Conservation (phyloP, 2,329 filamentous ascomycete genomes). For the Monosporascus sp. region DNA sequence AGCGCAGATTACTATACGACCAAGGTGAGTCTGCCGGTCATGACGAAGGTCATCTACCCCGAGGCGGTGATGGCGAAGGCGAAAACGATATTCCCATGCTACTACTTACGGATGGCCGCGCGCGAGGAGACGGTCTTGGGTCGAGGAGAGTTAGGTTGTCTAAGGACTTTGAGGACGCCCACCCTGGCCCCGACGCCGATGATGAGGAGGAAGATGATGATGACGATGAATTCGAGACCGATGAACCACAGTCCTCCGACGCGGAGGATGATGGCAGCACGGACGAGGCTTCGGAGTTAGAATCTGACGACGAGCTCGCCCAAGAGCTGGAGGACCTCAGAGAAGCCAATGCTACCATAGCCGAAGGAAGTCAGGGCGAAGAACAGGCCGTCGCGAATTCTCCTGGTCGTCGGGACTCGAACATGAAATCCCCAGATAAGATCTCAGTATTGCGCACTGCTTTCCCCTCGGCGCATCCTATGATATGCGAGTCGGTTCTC, state of each 20-base stretch:
- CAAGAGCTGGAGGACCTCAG: slow-evolving; percentile 39
- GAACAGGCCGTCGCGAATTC: slow-evolving; percentile 3
- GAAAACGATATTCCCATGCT: slow-evolving; percentile 26
- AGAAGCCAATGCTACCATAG: slow-evolving; percentile 29
- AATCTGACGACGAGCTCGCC: slow-evolving; percentile 29
- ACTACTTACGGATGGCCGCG: slow-evolving; percentile 27
- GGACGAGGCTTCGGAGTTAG: slow-evolving; percentile 2
- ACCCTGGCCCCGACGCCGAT: slow-evolving; percentile 18
- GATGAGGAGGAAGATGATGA: slow-evolving; percentile 26
- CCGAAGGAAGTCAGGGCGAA: slow-evolving; percentile 17
- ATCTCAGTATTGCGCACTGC: slow-evolving; percentile 33
- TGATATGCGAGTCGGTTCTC: slow-evolving; percentile 31
- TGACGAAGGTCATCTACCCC: slow-evolving; percentile 5
- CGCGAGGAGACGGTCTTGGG: slow-evolving; percentile 9
- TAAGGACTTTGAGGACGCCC: slow-evolving; percentile 20
- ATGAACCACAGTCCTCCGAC: not conserved
- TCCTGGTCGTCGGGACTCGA: slow-evolving; percentile 2
- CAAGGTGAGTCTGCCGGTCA: slow-evolving; percentile 22
- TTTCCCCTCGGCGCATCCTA: slow-evolving; percentile 35
- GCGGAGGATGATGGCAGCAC: not conserved
- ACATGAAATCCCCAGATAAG: slow-evolving; percentile 25
- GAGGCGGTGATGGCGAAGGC: slow-evolving; percentile 19
- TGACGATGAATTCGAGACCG: slow-evolving; percentile 3
- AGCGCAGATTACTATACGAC: slow-evolving; percentile 45
- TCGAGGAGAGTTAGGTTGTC: slow-evolving; percentile 20